Evolutionary conservation across 2,329 filamentous ascomycete species (phyloP), one percentile per base, ranked within the genome.

Genomic region (Coniochaeta sp.): DNA sequence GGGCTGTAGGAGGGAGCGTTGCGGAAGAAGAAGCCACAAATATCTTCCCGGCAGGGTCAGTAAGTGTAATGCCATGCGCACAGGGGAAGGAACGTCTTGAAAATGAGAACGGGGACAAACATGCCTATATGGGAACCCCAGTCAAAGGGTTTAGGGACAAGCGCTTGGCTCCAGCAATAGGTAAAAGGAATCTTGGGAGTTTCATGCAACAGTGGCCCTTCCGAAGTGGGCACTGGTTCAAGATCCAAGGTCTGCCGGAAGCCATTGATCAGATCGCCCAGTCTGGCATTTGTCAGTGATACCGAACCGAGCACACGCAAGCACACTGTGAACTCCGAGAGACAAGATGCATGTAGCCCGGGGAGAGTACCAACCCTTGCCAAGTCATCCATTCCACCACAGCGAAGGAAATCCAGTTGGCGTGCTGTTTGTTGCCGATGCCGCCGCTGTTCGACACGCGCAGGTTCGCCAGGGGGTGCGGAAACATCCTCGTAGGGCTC

Each of bases 341-440:
- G n/a, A n/a, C n/a, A n/a, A n/a, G n/a, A n/a, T n/a, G n/a, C n/a
- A n/a, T n/a, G n/a, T n/a, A n/a, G n/a, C n/a, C n/a, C n/a, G n/a
- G n/a, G n/a, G n/a, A n/a, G n/a, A n/a, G n/a, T n/a, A n/a, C n/a
- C n/a, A n/a, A n/a, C n/a, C 91, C 92, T 73, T 96, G 91, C 91
- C 91, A 96, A 12, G 91, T 92, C 80, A 96, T 86, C 83, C 96
- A 90, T 65, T 96, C 92, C 2, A 96, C 89, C 24, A 96, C 77
- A 0, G 88, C 86, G 68, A 96, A 96, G 0, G 89, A 89, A 60
- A 96, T 80, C 69, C 90, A 93, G 67, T 95, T 96, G 1, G 90
- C 0, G 87, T 85, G 1, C 85, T 86, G 63, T 90, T 83, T n/a
- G n/a, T n/a, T n/a, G n/a, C n/a, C n/a, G n/a, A n/a, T n/a, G n/a